Evolutionary conservation across 1,284 basidiomycete genomes (phyloP), one percentile per base, ranked within the genome.

Genomic region (Cryptococcus wingfieldii): DNA sequence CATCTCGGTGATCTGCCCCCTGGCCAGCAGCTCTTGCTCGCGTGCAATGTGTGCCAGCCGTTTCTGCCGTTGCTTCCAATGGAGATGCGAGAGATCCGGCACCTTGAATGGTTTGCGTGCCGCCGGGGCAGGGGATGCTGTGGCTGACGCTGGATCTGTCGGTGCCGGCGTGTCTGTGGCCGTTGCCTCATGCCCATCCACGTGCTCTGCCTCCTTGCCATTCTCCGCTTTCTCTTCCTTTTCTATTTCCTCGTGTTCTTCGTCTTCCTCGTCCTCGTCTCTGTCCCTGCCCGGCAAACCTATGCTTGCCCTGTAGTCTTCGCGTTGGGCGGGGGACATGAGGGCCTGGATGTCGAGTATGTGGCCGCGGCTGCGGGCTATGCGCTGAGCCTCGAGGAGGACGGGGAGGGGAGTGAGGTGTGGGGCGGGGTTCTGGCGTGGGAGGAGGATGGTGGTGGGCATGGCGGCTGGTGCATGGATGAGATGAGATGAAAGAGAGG

Each of bases 311-410:
- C 41, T 10, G 44, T 68, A 72, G 51, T 69, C 58, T 10, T 60
- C 62, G 42, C 62, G 39, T 50, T 70, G 67, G n/a, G 50, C 49
- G 1, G 61, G 62, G 3, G 54, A 43, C 34, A 72, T 55, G 38
- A 70, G 69, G 5, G 63, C 55, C 47, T 70, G 66, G 25, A 72
- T 64, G 60, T 72, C 69, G 48, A 72, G 66, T n/a, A 53, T 53
- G 31, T 68, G 60, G 3, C 69, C 68, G 9, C 58, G 53, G 18
- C 60, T 51, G 13, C 54, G 47, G 4, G 71, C 71, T 25, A 71
- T 56, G 28, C 68, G 58, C 55, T 68, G 65, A 5, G 71, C 69
- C 46, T 66, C 49, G 9, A 72, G 45, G 41, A 72, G 51, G 1
- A 72, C 71, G 23, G 69, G 64, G 27, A 72, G n/a, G 34, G 60